Conservation (phyloP, 768 basidiomycete genomes). For the Glaciozyma martinii region DNA sequence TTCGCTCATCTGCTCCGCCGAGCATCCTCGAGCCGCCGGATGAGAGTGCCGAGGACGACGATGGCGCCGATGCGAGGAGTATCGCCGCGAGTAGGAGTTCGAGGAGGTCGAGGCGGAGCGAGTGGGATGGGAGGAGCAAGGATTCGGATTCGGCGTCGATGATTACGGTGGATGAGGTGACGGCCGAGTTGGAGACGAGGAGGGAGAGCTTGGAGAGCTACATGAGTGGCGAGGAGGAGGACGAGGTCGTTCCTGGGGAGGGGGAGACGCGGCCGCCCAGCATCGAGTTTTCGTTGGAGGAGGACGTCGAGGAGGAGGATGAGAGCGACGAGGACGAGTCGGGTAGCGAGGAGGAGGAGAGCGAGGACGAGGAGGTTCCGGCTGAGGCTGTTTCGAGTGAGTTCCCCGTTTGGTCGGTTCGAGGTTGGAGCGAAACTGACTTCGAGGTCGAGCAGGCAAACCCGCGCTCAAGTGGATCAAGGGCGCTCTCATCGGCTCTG, state of each 20-base stretch:
- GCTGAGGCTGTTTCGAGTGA: constrained; percentile 10
- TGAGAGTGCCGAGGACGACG: constrained; percentile 23
- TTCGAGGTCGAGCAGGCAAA: constrained; percentile 10
- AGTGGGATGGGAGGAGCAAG: constrained; percentile 7
- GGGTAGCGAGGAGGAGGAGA: constrained; percentile 10
- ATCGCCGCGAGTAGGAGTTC: constrained; percentile 5
- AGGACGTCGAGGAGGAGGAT: constrained; percentile 8
- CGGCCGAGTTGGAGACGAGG: constrained; percentile 72
- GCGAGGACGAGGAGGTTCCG: neutral
- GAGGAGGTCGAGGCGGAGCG: constrained; percentile 8
- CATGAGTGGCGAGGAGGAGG: constrained; percentile 87
- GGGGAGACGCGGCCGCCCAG: constrained; percentile 45
- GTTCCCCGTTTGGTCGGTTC: neutral
- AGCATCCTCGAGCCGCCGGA: constrained; percentile 22
- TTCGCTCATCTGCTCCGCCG: constrained; percentile 15
- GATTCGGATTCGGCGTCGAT: constrained; percentile 40
- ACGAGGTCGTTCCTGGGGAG: constrained; percentile 82
- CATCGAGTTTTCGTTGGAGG: neutral
- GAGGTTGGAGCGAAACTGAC: no score
- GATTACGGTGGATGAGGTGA: constrained; percentile 95
- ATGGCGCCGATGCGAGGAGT: neutral
- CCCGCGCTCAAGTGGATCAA: constrained; percentile 88
- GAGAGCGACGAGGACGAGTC: constrained; percentile 2
- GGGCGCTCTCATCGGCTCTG: constrained; percentile 91
- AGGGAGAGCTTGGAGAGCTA: constrained; percentile 48